These are phyloP conservation scores for Bauhinia variegata DNA, from an alignment of 306 rosid species.

Conservation along the genomic window DNA sequence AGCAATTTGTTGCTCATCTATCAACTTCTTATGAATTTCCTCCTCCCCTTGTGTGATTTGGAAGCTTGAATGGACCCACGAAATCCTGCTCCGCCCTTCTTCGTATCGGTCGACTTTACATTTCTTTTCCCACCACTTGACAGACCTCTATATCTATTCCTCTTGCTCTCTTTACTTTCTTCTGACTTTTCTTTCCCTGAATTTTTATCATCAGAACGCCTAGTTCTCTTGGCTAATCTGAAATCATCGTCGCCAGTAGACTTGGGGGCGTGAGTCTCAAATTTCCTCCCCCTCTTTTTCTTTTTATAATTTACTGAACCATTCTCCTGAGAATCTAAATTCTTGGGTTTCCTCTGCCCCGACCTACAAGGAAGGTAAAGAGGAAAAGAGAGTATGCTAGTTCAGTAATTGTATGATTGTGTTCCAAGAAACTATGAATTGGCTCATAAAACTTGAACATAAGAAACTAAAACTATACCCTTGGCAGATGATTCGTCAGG, in stretches of 20 bases:
- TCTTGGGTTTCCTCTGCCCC: constrained; percentile 47
- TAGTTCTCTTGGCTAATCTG: constrained; percentile 43
- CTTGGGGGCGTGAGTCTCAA: constrained; percentile 7
- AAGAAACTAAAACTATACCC: constrained; percentile 47
- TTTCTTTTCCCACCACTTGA: constrained; percentile 45
- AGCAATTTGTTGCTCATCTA: background rate
- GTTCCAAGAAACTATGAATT: constrained; percentile 4
- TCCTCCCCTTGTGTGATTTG: constrained; percentile 37
- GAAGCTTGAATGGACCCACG: constrained; percentile 37
- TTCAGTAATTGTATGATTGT: constrained; percentile 16
- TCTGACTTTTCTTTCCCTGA: constrained; percentile 36
- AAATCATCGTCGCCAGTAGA: constrained; percentile 35
- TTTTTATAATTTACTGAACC: constrained; percentile 37
- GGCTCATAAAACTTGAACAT: background rate
- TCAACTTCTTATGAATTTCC: constrained; percentile 36
- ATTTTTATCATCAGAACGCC: constrained; percentile 40
- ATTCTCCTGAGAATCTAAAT: constrained; percentile 39
- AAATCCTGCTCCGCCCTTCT: constrained; percentile 38
- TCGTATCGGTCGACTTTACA: background rate
- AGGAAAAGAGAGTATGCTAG: background rate
- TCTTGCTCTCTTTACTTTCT: constrained; percentile 34
- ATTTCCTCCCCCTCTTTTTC: constrained; percentile 51
- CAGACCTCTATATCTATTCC: constrained; percentile 34
- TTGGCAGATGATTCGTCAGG: constrained; percentile 52
- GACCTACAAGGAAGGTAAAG: constrained; percentile 43